Evolutionary conservation across 768 basidiomycete species (phyloP).

Genomic region (Suillus subluteus): DNA sequence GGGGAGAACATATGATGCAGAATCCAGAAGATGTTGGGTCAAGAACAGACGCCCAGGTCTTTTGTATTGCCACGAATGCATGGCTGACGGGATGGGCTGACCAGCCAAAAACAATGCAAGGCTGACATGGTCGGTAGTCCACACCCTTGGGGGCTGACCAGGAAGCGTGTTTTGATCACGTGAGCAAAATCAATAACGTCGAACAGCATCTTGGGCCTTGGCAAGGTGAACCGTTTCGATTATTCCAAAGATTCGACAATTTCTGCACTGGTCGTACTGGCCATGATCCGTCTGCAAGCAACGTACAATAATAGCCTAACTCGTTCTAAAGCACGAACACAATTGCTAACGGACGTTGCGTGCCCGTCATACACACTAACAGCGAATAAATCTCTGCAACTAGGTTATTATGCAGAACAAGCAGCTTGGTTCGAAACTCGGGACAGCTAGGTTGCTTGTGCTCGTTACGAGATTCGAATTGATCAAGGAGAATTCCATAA

Average conservation of each 20-base stretch:
- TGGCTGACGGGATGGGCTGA: slow-evolving; percentile 23
- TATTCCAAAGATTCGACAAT: not conserved
- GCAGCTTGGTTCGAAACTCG: not conserved
- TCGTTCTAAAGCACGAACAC: not conserved
- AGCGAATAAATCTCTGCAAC: not conserved
- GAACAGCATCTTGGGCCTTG: not conserved
- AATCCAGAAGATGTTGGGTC: not conserved
- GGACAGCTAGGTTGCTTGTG: not conserved
- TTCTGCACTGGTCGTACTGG: not conserved
- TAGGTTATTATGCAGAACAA: not conserved
- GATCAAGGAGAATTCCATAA: not conserved
- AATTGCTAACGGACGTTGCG: not conserved
- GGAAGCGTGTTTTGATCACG: not conserved
- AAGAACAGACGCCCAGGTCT: slow-evolving; percentile 11
- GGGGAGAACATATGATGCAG: slow-evolving; percentile 6
- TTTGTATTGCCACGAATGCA: not conserved
- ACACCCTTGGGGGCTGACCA: slow-evolving; percentile 1
- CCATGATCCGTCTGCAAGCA: too few relatives aligned
- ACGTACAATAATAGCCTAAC: not conserved
- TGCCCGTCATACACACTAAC: not conserved
- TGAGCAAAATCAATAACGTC: slow-evolving; percentile 2
- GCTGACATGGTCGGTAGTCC: not conserved
- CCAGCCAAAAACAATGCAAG: not conserved
- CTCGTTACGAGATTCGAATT: not conserved
- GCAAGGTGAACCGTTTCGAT: not conserved